These are phyloP conservation scores for Lotmaria passim DNA, from an alignment of 208 protist genomes.

Conservation along the genomic window DNA sequence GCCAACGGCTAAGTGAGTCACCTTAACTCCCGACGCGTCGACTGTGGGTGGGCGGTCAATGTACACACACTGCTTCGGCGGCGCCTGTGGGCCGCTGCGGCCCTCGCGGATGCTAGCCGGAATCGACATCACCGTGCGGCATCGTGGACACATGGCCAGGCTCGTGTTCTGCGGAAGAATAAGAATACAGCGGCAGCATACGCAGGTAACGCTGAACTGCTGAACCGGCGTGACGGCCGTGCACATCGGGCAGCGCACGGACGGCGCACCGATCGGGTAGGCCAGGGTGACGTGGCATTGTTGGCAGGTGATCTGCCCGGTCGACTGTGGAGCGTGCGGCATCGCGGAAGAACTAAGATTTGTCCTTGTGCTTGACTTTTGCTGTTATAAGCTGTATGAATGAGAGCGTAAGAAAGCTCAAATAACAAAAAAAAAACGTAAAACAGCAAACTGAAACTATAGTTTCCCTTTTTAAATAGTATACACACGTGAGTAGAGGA, in stretches of 20 bases:
- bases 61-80: slow-evolving; percentile 83
- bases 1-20: slow-evolving; percentile 66
- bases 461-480: no score
- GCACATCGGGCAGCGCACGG: slow-evolving; percentile 87
- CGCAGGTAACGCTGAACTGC: slow-evolving; percentile 84
- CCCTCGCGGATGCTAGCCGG: slow-evolving; percentile 82
- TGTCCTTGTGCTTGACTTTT: not conserved
- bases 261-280: slow-evolving; percentile 84
- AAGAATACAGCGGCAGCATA: slow-evolving; percentile 82
- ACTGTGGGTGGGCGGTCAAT: slow-evolving; percentile 71
- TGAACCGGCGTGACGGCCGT: slow-evolving; percentile 77
- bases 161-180: slow-evolving; percentile 86
- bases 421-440: no score
- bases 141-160: slow-evolving; percentile 85
- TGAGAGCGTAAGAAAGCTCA: not conserved
- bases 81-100: slow-evolving; percentile 49
- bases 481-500: no score
- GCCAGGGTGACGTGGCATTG: slow-evolving; percentile 81
- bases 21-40: slow-evolving; percentile 41
- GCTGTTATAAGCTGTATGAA: not conserved
- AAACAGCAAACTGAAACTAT: not conserved
- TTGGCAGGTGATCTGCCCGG: slow-evolving; percentile 79
- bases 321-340: slow-evolving; percentile 66
- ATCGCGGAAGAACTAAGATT: slow-evolving; percentile 22
- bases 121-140: slow-evolving; percentile 86